These are phyloP conservation scores for Schoenoplectus tabernaemontani DNA, from an alignment of 202 grass and related monocot genomes.

Conservation along the genomic window DNA sequence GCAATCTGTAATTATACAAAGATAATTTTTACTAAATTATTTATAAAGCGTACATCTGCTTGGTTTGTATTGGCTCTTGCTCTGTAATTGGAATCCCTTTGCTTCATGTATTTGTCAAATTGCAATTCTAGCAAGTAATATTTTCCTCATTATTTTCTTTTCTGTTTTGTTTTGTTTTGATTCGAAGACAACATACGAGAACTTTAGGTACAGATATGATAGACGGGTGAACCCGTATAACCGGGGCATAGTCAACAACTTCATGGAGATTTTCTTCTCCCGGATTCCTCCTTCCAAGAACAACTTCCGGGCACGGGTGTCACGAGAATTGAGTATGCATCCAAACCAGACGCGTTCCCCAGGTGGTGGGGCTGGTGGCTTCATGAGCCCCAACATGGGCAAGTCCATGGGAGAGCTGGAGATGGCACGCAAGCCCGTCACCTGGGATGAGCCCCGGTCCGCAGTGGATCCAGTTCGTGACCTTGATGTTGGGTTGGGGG, in stretches of 20 bases:
- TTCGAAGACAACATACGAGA: constrained; percentile 97
- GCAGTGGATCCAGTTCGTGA: constrained; percentile 61
- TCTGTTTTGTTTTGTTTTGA: background rate
- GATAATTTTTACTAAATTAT: too few relatives aligned
- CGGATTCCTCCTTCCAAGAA: constrained; percentile 73
- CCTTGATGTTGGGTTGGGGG: constrained; percentile 50
- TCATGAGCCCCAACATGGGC: constrained; percentile 95
- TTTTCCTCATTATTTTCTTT: background rate
- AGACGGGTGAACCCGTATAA: constrained; percentile 71
- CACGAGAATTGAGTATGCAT: constrained; percentile 34
- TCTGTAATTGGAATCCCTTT: background rate
- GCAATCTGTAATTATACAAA: too few relatives aligned
- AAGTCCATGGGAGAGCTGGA: constrained; percentile 75
- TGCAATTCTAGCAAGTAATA: background rate
- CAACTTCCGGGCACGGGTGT: constrained; percentile 75
- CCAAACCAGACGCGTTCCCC: constrained; percentile 39
- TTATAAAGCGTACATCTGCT: too few relatives aligned
- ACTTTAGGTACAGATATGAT: constrained; percentile 90
- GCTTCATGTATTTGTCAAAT: constrained; percentile 1
- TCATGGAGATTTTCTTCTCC: constrained; percentile 74
- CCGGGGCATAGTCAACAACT: constrained; percentile 57
- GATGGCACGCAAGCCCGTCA: constrained; percentile 69
- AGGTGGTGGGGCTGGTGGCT: constrained; percentile 43
- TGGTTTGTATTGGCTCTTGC: too few relatives aligned
- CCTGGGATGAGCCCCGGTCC: constrained; percentile 78